Base-by-base conservation (phyloP, 2,329 filamentous ascomycete genomes). In the Xylariaceae sp. region DNA sequence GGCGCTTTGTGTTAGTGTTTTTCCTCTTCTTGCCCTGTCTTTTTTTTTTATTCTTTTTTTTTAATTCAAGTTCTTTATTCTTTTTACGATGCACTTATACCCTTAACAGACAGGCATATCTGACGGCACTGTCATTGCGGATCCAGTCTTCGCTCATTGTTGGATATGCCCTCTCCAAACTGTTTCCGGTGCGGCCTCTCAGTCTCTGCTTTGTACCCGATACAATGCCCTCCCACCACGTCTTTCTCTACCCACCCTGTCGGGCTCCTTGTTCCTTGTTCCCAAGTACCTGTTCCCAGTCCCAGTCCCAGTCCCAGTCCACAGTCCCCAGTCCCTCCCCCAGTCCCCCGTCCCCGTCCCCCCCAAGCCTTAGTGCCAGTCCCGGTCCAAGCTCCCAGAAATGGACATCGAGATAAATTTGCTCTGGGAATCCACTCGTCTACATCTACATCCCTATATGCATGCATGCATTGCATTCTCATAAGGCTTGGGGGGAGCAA, bases 111-210 rank as follows among this genome's bases (percentile, higher is more conserved):
- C 5, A 30, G 23, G 4, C 53, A 17, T 58, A 49, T 50, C 42
- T 49, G 17, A 48, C 37, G 56, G 42, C 56, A 57, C 63, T 65
- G 65, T 66, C 64, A 66, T 58, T 64, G 50, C 62, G 62, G 64
- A 63, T 57, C 56, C 64, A 67, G 65, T 65, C 62, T 64, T 53
- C 55, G 53, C 63, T 64, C 64, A 65, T 64, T 69, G 68, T 64
- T 64, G 65, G 64, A 63, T 62, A 55, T 62, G 59, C 51, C 60
- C 62, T 56, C 59, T 53, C 59, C 61, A 61, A 52, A 39, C 2
- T 23, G 23, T 13, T 42, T 54, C 51, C 18, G 58, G 59, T 61
- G 59, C 61, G 4, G 9, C 8, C 37, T 42, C 37, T 42, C 37
- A 3, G 23, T 42, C 37, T 42, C 53, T 59, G 61, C 62, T 63